Conservation (phyloP, 306 rosid species). For the Quercus gilva region DNA sequence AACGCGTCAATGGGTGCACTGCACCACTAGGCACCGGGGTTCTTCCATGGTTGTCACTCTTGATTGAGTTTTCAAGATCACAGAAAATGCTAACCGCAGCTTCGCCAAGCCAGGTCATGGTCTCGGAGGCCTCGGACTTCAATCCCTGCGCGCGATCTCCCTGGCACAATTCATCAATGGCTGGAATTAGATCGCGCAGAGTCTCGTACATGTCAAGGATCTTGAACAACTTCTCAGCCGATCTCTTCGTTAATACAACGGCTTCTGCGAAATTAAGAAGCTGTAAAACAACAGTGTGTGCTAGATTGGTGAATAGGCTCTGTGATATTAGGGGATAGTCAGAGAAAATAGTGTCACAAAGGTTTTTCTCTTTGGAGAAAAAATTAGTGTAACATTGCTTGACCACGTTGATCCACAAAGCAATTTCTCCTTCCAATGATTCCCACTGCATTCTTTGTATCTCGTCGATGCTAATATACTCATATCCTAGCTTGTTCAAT, state of each 20-base stretch:
- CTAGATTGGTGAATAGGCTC: constrained; percentile 37
- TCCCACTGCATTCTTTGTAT: constrained; percentile 71
- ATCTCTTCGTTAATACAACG: constrained; percentile 44
- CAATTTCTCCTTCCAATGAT: constrained; percentile 48
- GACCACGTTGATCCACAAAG: constrained; percentile 57
- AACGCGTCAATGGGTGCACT: constrained; percentile 77
- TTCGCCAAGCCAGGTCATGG: constrained; percentile 38
- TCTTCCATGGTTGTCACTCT: constrained; percentile 48
- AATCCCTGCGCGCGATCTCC: constrained; percentile 35
- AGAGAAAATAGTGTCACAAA: constrained; percentile 47
- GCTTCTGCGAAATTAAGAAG: constrained; percentile 65
- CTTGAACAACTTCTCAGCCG: constrained; percentile 72
- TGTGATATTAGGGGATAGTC: constrained; percentile 27
- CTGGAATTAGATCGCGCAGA: constrained; percentile 40
- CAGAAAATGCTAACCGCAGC: constrained; percentile 49
- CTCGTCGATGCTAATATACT: constrained; percentile 48
- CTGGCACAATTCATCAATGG: constrained; percentile 15
- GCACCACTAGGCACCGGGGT: constrained; percentile 71
- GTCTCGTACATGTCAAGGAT: constrained; percentile 76
- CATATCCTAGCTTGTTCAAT: constrained; percentile 39
- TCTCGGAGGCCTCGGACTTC: constrained; percentile 27
- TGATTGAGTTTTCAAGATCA: constrained; percentile 61
- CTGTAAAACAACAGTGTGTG: constrained; percentile 36
- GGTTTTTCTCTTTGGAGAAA: constrained; percentile 45
- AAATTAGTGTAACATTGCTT: constrained; percentile 49